These are phyloP conservation scores for Carex arenaria DNA, from an alignment of 202 grass and related monocot species.

Conservation along the genomic window DNA sequence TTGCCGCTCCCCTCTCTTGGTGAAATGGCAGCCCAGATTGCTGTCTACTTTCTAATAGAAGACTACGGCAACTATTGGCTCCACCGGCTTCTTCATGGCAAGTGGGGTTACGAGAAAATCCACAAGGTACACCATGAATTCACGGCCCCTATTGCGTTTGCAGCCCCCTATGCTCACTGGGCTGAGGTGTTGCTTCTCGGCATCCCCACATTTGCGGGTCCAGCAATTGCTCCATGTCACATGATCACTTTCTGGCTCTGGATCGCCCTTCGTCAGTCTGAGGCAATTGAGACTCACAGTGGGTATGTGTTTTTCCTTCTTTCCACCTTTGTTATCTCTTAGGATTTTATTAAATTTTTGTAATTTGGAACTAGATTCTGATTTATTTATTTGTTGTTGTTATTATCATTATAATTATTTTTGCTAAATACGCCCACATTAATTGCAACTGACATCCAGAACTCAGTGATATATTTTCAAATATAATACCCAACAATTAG, in stretches of 20 bases:
- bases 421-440: neutral
- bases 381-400: neutral
- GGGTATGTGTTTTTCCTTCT: conserved; percentile 46
- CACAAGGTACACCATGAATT: conserved; percentile 88
- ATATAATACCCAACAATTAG: neutral
- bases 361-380: neutral
- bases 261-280: conserved; percentile 78
- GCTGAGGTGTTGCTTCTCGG: conserved; percentile 83
- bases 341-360: neutral
- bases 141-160: conserved; percentile 81
- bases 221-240: conserved; percentile 68
- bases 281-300: conserved; percentile 86
- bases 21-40: conserved; percentile 64
- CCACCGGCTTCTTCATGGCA: conserved; percentile 70
- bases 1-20: conserved; percentile 67
- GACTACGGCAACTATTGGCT: conserved; percentile 95
- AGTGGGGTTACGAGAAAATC: conserved; percentile 93
- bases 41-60: conserved; percentile 86
- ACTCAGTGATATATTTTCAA: neutral
- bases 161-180: conserved; percentile 90
- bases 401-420: neutral
- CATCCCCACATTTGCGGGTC: conserved; percentile 72
- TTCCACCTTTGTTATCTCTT: neutral
- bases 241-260: conserved; percentile 96
- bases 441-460: neutral